Conservation (phyloP, 192 early-diverging fungal genomes). For the Coemansia sp. region DNA sequence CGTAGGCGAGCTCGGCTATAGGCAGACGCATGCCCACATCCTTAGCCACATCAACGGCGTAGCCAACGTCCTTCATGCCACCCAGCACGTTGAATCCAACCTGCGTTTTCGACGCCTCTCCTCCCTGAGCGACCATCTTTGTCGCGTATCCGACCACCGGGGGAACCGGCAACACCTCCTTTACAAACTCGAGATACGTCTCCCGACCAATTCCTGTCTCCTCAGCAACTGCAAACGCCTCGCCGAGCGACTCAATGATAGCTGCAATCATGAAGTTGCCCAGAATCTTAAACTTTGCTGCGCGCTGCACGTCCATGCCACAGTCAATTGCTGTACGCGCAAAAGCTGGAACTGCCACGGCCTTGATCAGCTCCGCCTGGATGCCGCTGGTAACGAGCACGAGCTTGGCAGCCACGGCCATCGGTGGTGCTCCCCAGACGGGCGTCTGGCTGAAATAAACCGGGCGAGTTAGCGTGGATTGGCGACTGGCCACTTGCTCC, state of each 20-base stretch:
- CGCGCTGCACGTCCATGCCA: slow-evolving; percentile 43
- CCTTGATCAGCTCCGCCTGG: not conserved
- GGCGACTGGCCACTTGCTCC: slow-evolving; percentile 9
- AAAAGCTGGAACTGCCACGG: slow-evolving; percentile 34
- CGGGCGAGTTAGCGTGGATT: not conserved
- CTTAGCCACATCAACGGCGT: slow-evolving; percentile 38
- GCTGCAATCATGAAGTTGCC: slow-evolving; percentile 66
- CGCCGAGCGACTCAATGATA: slow-evolving; percentile 58
- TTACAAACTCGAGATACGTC: slow-evolving; percentile 53
- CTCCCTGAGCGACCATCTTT: slow-evolving; percentile 21
- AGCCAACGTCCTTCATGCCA: slow-evolving; percentile 41
- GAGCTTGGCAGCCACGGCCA: slow-evolving; percentile 52
- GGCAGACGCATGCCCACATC: slow-evolving; percentile 23
- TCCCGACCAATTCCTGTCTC: slow-evolving; percentile 50
- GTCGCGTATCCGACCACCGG: slow-evolving; percentile 49
- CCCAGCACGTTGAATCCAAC: slow-evolving; percentile 32
- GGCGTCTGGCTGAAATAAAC: slow-evolving; percentile 52
- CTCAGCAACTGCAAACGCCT: slow-evolving; percentile 60
- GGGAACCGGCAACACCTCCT: slow-evolving; percentile 49
- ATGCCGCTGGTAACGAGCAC: slow-evolving; percentile 53
- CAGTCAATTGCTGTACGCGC: slow-evolving; percentile 52
- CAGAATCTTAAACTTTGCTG: slow-evolving; percentile 57
- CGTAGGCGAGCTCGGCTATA: slow-evolving; percentile 22
- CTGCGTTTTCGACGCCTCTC: slow-evolving; percentile 32
- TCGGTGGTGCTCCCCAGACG: slow-evolving; percentile 54